Evolutionary conservation across 179 eudicot species (phyloP).

Genomic region (Nepenthes alata): DNA sequence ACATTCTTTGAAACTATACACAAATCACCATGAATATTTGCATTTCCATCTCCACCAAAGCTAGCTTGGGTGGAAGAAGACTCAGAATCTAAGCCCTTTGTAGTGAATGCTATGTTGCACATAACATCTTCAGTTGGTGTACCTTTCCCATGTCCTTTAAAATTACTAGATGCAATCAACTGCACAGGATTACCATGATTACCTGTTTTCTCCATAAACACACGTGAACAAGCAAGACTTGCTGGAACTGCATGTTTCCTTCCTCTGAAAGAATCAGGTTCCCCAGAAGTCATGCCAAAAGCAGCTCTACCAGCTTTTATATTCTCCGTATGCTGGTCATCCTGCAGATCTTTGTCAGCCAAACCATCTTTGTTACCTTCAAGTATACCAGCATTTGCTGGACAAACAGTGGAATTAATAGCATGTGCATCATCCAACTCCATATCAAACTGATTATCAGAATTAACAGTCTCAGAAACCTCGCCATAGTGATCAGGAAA

Average conservation of each 20-base stretch:
- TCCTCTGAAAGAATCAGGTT: constrained; percentile 19
- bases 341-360: constrained; percentile 21
- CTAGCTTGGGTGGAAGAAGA: constrained; percentile 46
- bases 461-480: constrained; percentile 20
- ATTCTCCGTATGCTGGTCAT: constrained; percentile 7
- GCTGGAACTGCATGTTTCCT: constrained; percentile 26
- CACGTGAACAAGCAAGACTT: constrained; percentile 25
- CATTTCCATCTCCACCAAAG: constrained; percentile 35
- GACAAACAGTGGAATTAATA: neutral
- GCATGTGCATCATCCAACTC: constrained; percentile 40
- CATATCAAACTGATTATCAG: constrained; percentile 30
- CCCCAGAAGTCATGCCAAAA: constrained; percentile 15
- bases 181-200: constrained; percentile 23
- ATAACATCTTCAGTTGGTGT: constrained; percentile 22
- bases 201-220: constrained; percentile 16
- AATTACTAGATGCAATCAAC: constrained; percentile 26
- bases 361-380: constrained; percentile 21
- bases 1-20: constrained; percentile 24
- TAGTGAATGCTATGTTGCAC: neutral
- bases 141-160: constrained; percentile 23
- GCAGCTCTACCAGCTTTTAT: constrained; percentile 22
- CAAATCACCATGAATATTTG: constrained; percentile 28
- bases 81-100: constrained; percentile 52
- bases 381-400: neutral
- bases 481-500: constrained; percentile 31